Evolutionary conservation across 129 eudicot genomes (phyloP), one percentile per base, ranked within the genome.

Genomic region (Apium graveolens): DNA sequence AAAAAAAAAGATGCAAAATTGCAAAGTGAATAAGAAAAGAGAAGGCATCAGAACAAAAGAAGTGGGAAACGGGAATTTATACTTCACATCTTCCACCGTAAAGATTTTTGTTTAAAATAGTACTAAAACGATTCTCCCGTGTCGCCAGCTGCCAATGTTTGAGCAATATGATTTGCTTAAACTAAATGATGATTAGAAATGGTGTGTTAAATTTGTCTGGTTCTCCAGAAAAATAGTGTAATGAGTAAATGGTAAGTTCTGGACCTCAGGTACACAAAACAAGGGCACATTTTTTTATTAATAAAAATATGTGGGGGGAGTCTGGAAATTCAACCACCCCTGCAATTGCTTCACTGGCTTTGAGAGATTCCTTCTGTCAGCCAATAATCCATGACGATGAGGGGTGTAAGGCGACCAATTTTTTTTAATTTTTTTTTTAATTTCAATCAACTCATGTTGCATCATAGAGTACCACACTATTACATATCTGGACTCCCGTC

Each of bases 1-100:
- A n/a, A n/a, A n/a, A n/a, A n/a, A n/a, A n/a, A n/a, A n/a, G n/a
- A n/a, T n/a, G n/a, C n/a, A n/a, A n/a, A n/a, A n/a, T n/a, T n/a
- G 76, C 76, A 72, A 72, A 41, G 76, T 38, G 17, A 20, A 41
- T 14, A 57, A 35, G 2, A 11, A 72, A 72, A 72, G 76, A 72
- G 75, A 72, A 26, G 76, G 76, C 76, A 72, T 72, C 76, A 14
- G 44, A 72, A 41, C 48, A 41, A 72, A 72, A 37, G 24, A 8
- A 39, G 49, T 37, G 75, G 76, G 76, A 41, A 38, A 72, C n/a
- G 13, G 44, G 76, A 71, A 71, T 71, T 72, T 70, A 11, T 3
- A 3, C 16, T 70, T 2, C 44, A 70, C 42, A 35, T 20, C 13
- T 37, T 6, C n/a, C 37, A 27, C 70, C 70, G 13, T 12, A 29